A percentile compares a stretch with the other conserved stretches of the same genome.
Evolutionary conservation across 208 protist genomes (phyloP).

Genomic region (Herpetomonas samuelpessoai): DNA sequence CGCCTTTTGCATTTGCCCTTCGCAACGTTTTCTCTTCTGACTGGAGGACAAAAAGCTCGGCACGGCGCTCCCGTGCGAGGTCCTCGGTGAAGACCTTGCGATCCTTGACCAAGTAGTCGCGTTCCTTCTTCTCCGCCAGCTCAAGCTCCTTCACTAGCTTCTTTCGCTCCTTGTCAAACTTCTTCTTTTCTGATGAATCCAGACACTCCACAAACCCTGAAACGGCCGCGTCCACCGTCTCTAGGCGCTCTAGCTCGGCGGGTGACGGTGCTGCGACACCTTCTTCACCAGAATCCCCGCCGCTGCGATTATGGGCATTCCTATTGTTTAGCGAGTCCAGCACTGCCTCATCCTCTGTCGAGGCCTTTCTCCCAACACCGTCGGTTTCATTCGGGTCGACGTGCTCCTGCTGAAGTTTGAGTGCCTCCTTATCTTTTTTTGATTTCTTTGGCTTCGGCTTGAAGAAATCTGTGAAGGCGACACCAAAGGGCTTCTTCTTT

Average conservation of each 20-base stretch:
- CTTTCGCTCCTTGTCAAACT: slow-evolving; percentile 23
- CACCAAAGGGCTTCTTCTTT: slow-evolving; percentile 8
- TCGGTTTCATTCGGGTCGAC: not conserved
- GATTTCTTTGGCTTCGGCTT: slow-evolving; percentile 13
- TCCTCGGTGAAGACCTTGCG: slow-evolving; percentile 14
- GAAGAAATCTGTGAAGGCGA: slow-evolving; percentile 16
- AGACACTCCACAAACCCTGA: slow-evolving; percentile 34
- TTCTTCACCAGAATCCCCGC: slow-evolving; percentile 1
- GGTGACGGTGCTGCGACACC: not conserved
- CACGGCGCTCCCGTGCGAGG: slow-evolving; percentile 10
- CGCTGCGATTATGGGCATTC: slow-evolving; percentile 10
- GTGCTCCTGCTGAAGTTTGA: slow-evolving; percentile 3
- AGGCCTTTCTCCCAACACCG: not conserved
- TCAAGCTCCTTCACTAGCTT: slow-evolving; percentile 28
- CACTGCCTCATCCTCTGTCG: slow-evolving; percentile 9
- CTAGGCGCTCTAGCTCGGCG: not conserved
- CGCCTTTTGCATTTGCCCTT: not conserved
- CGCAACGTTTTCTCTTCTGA: not conserved
- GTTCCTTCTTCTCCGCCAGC: slow-evolving; percentile 17
- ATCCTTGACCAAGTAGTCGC: slow-evolving; percentile 14
- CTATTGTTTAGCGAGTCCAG: slow-evolving; percentile 22
- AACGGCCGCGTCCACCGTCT: slow-evolving; percentile 34
- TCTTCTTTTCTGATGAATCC: slow-evolving; percentile 30
- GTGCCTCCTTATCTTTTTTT: slow-evolving; percentile 4
- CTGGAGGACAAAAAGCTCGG: slow-evolving; percentile 10